Conservation (phyloP, 768 basidiomycete species). For the Suillus spraguei region DNA sequence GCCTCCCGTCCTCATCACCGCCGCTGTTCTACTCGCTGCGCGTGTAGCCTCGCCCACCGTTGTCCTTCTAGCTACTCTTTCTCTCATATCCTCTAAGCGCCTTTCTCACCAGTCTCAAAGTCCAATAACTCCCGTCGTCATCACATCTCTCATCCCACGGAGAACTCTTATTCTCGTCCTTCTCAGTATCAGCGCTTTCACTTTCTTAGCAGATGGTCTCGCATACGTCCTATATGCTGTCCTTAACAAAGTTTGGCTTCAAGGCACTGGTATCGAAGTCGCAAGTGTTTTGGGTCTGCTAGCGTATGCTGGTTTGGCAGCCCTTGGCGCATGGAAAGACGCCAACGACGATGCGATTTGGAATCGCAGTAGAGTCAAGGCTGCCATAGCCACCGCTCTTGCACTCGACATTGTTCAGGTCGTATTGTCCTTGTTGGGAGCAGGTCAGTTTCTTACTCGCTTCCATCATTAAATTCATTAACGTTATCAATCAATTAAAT, state of each 20-base stretch:
- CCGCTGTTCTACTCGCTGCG: conserved; percentile 51
- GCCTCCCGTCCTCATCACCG: conserved; percentile 5
- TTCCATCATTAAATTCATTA: conserved; percentile 15
- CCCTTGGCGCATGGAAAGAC: conserved; percentile 81
- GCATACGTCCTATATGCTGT: conserved; percentile 68
- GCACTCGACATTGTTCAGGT: conserved; percentile 62
- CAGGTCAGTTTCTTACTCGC: conserved; percentile 32
- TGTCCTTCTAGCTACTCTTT: conserved; percentile 61
- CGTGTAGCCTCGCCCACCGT: conserved; percentile 70
- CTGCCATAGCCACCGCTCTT: conserved; percentile 54
- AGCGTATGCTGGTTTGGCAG: conserved; percentile 72
- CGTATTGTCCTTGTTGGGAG: conserved; percentile 39
- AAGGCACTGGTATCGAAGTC: conserved; percentile 62
- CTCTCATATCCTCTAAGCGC: conserved; percentile 55
- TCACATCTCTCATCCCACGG: conserved; percentile 73
- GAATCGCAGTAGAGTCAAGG: conserved; percentile 59
- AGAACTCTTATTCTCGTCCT: conserved; percentile 72
- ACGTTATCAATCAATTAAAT: background rate
- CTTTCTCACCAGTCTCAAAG: conserved; percentile 47
- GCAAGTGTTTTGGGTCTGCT: conserved; percentile 68
- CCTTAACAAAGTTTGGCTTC: conserved; percentile 66
- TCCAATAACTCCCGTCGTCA: conserved; percentile 77
- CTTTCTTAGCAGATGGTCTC: conserved; percentile 78
- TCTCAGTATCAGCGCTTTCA: conserved; percentile 68
- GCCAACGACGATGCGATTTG: conserved; percentile 70